Base-by-base conservation (phyloP, 1,139 yeast genomes). In the Waltiozyma sp. region DNA sequence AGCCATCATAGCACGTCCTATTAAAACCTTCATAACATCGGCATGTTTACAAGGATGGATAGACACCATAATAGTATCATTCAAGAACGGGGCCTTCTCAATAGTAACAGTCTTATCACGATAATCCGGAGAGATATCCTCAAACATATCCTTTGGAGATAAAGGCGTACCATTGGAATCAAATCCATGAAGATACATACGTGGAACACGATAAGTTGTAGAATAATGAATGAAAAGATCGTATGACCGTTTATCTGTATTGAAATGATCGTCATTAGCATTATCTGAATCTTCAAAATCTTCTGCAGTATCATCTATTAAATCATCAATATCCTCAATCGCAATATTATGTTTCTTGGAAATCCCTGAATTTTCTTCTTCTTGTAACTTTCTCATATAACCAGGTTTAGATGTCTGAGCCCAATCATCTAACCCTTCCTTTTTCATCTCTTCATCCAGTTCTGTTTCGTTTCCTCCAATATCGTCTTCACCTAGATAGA, bases 21-120 rank as follows among this genome's bases (percentile, higher is more conserved):
- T 77, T 49, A 91, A 68, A 37, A 87, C 83, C 54, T 79, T 80
- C 98, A 91, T 91, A 19, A 91, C 98, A 38, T 84, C 78, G 4
- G 97, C 88, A 60, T 91, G 99, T 51, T 82, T 80, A 61, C 99
- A 91, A 1, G 99, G 99, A 59, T 91, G 99, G 43, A 91, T 89
- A 9, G 95, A 86, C 8, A 93, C 89, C 19, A 93, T 73, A 0
- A 93, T 84, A 34, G 91, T 75, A 57, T 80, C 78, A 43, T 74
- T 76, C 44, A 80, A 71, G 54, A 89, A 89, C 4, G 98, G 98
- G 8, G 95, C 80, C 49, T 76, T 78, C 62, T 91, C 99, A 49
- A 91, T 89, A 1, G 99, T 91, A 28, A 93, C 98, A 0, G 99
- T 93, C 63, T 91, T 91, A 57, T 89, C 89, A 57, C 91, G 77